These are phyloP conservation scores for Aspergillus tamarii DNA, from an alignment of 2,329 filamentous ascomycete species.

Conservation along the genomic window DNA sequence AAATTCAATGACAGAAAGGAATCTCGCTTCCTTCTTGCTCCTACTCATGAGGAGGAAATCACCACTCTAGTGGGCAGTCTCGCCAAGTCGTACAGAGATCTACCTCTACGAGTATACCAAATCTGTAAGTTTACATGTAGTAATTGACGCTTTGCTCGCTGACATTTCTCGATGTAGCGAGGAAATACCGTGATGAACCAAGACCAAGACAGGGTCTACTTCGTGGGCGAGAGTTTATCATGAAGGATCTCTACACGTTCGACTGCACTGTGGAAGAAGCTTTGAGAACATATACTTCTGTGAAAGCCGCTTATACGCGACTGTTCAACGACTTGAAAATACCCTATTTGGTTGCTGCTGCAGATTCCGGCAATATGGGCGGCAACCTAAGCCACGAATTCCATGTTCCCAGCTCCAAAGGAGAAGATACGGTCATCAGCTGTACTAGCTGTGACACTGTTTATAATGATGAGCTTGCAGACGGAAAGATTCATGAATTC, in stretches of 20 bases:
- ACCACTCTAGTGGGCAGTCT: slow-evolving; percentile 75
- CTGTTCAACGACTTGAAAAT: slow-evolving; percentile 84
- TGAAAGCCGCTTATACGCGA: slow-evolving; percentile 71
- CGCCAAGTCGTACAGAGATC: slow-evolving; percentile 79
- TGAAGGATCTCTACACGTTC: slow-evolving; percentile 99
- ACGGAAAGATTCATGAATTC: slow-evolving; percentile 38
- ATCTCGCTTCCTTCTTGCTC: slow-evolving; percentile 74
- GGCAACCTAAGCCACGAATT: slow-evolving; percentile 94
- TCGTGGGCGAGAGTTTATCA: slow-evolving; percentile 86
- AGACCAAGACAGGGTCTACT: slow-evolving; percentile 86
- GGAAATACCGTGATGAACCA: slow-evolving; percentile 93
- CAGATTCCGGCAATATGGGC: slow-evolving; percentile 95
- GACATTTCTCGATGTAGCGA: slow-evolving; percentile 53
- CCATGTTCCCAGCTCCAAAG: slow-evolving; percentile 76
- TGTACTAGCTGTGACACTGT: slow-evolving; percentile 75
- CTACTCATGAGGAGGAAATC: slow-evolving; percentile 97
- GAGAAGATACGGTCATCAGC: slow-evolving; percentile 82
- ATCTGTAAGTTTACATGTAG: slow-evolving; percentile 62
- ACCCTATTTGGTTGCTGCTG: slow-evolving; percentile 81
- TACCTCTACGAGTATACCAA: slow-evolving; percentile 88
- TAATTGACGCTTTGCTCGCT: not conserved
- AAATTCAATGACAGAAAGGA: slow-evolving; percentile 78
- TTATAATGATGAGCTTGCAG: slow-evolving; percentile 85
- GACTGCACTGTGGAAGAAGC: slow-evolving; percentile 71
- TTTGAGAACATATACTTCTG: slow-evolving; percentile 75